A percentile compares a stretch with the other conserved stretches of the same genome.
These are phyloP conservation scores for Globisporangium solare DNA, from an alignment of 352 stramenopile species.

Conservation along the genomic window DNA sequence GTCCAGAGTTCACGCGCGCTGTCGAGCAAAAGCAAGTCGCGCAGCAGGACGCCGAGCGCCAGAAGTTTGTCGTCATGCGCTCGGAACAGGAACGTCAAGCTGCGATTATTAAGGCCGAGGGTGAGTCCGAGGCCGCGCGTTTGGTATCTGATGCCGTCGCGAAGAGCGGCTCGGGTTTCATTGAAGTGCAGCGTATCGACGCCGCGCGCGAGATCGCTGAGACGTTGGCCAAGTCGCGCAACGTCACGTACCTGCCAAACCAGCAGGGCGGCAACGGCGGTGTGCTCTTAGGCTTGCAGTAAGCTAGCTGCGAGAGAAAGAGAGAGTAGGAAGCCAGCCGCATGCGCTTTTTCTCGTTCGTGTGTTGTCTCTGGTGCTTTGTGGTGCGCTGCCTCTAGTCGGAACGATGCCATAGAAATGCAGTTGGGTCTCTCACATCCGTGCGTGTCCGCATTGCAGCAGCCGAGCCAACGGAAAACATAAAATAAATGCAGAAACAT, in stretches of 20 bases:
- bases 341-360: background rate
- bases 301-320: slow-evolving; percentile 20
- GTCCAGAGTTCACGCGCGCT: slow-evolving; percentile 98
- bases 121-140: slow-evolving; percentile 97
- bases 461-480: too few species aligned
- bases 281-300: slow-evolving; percentile 83
- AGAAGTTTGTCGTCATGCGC: slow-evolving; percentile 98
- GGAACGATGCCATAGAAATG: too few species aligned
- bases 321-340: background rate
- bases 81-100: slow-evolving; percentile 98
- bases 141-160: slow-evolving; percentile 98
- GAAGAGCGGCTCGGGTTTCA: slow-evolving; percentile 96
- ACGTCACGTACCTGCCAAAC: slow-evolving; percentile 98
- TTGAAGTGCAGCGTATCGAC: slow-evolving; percentile 99
- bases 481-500: too few species aligned
- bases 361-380: background rate
- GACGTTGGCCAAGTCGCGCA: slow-evolving; percentile 95
- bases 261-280: slow-evolving; percentile 80
- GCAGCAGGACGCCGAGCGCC: slow-evolving; percentile 98
- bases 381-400: background rate
- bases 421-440: too few species aligned
- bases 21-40: slow-evolving; percentile 99
- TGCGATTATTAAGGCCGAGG: slow-evolving; percentile 90
- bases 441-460: too few species aligned
- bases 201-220: slow-evolving; percentile 99